Evolutionary conservation across 108 stramenopile genomes (phyloP).

Genomic region (Stephanodiscus minutulus): DNA sequence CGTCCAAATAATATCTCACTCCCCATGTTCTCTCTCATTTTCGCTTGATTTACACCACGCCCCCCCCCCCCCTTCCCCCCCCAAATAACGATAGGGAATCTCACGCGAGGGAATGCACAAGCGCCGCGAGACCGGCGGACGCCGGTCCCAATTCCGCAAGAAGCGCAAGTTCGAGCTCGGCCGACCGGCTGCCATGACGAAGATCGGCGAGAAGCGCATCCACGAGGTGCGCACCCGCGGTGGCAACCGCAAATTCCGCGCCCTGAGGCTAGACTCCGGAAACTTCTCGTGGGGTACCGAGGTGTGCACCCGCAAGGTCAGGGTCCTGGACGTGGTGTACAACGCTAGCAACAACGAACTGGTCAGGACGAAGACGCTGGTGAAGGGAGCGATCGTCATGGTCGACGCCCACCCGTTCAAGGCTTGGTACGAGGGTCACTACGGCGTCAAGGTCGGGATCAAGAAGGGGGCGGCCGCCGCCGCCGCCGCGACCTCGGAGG

Average conservation of each 20-base stretch:
- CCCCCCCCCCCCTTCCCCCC: neutral
- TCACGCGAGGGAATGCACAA: conserved; percentile 98
- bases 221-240: conserved; percentile 92
- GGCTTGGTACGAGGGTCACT: conserved; percentile 97
- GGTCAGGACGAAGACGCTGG: conserved; percentile 99
- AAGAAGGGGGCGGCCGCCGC: conserved; percentile 84
- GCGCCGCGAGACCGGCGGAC: conserved; percentile 99
- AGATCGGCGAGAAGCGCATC: conserved; percentile 95
- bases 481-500: conserved; percentile 52
- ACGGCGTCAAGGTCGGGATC: conserved; percentile 92
- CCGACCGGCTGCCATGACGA: conserved; percentile 98
- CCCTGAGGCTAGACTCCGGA: conserved; percentile 94
- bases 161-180: conserved; percentile 99
- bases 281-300: conserved; percentile 99
- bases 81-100: conserved; percentile 77
- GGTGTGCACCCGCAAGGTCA: conserved; percentile 97
- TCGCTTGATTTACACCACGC: too few relatives aligned
- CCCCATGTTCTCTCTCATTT: neutral
- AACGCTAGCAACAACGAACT: conserved; percentile 99
- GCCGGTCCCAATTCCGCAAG: conserved; percentile 95
- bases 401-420: conserved; percentile 99
- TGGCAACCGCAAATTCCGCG: conserved; percentile 97
- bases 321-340: conserved; percentile 99
- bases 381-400: conserved; percentile 97
- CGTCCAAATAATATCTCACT: neutral